phyloP scores from a whole-genome alignment of 306 rosid genomes.

The Glycyrrhiza uralensis region DNA sequence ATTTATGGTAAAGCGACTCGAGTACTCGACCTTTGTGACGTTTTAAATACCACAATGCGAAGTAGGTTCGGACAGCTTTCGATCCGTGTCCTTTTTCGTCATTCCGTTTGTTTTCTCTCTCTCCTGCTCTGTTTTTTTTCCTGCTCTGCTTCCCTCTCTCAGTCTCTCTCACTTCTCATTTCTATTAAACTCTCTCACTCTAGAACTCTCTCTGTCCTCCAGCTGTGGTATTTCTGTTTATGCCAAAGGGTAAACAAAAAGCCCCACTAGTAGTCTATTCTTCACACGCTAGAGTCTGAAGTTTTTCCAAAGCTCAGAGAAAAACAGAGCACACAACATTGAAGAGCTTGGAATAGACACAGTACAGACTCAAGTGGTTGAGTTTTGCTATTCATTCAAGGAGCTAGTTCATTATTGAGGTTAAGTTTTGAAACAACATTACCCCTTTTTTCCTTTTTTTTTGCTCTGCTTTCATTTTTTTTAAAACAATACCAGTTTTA shows the following conservation, averaged over 20 bases:
- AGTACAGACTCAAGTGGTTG: not conserved
- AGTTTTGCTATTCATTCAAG: not conserved
- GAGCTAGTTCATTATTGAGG: constrained; percentile 18
- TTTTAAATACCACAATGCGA: constrained; percentile 32
- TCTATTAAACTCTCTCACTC: not conserved
- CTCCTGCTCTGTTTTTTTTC: not conserved
- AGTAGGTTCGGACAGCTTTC: not conserved
- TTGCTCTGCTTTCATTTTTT: not conserved
- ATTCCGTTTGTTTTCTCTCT: not conserved
- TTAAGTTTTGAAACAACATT: not conserved
- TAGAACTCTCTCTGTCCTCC: not conserved
- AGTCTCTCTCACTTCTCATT: not conserved
- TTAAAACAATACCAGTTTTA: not conserved
- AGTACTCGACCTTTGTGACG: not conserved
- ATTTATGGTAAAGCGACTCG: not conserved
- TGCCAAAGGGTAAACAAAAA: not conserved
- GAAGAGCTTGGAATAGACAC: not conserved
- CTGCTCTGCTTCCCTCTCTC: not conserved
- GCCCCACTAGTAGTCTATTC: not conserved
- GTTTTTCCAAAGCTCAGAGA: not conserved
- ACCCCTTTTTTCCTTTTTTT: not conserved
- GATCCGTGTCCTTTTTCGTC: constrained; percentile 32
- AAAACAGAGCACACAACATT: not conserved
- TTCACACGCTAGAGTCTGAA: not conserved
- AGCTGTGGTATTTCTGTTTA: constrained; percentile 32